Evolutionary conservation across 2,329 filamentous ascomycete genomes (phyloP), one percentile per base, ranked within the genome.

Genomic region (Cyanodermella asteris): DNA sequence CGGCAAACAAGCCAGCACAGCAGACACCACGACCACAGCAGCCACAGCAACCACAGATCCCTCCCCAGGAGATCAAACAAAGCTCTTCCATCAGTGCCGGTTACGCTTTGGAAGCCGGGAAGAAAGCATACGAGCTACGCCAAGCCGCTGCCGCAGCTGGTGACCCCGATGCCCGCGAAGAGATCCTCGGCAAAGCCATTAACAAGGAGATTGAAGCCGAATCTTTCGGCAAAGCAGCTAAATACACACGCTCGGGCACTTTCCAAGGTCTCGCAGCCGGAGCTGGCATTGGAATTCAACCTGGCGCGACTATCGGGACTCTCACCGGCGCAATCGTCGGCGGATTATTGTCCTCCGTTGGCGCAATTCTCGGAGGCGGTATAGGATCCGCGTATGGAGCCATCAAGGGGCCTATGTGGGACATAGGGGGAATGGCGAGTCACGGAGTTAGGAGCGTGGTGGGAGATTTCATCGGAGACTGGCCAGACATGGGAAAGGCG

Each of bases 161-260:
- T 13, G 45, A 50, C 27, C 39, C 47, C 7, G 32, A 48, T 23
- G 47, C 42, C 23, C 40, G 47, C 26, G 43, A 50, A 35, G 39
- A 47, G 27, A 44, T 47, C 10, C 40, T 49, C 6, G 45, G 43
- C 3, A 44, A 48, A 33, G 46, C 46, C 12, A 40, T 50, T 32
- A 45, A 49, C 31, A 48, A 47, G 27, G 44, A 48, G 22, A 48
- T 50, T 20, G 46, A 50, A 33, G 46, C 47, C 3, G 46, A 49
- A 24, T 47, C 44, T 0, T 49, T 50, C 25, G 46, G 46, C 16
- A 50, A 50, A 28, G 44, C 46, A 13, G 47, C 47, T 10, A 49
- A 50, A 18, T 50, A 50, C 15, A 42, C 44, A 3, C 43, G 40
- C 15, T 45, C 44, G 1, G 47, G 47, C 13, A 37, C 46, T 4